phyloP scores from a whole-genome alignment of 371 early-diverging fungal genomes.

The Syncephalastrum contaminatum region DNA sequence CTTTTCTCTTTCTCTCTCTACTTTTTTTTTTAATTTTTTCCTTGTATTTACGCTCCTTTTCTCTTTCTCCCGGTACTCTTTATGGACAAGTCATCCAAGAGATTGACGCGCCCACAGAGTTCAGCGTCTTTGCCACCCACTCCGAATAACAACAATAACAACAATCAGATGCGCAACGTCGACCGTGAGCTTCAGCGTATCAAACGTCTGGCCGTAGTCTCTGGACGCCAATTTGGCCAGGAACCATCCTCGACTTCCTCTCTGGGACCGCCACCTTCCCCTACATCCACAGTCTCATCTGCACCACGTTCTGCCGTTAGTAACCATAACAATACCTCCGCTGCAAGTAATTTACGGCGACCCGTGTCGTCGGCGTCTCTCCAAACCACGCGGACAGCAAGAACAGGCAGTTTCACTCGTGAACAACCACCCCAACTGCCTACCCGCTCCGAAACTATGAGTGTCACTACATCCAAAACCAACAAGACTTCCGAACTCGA shows the following conservation, averaged over 20 bases:
- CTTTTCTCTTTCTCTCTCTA: constrained; percentile 2
- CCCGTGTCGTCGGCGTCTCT: too few species aligned
- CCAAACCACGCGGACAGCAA: constrained; percentile 1
- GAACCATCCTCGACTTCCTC: neutral
- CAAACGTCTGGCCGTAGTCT: constrained; percentile 44
- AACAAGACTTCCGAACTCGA: constrained; percentile 8
- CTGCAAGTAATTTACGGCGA: too few species aligned
- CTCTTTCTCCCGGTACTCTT: neutral
- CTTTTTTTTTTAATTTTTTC: neutral
- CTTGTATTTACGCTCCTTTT: neutral
- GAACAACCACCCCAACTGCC: neutral
- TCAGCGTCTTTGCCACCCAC: constrained; percentile 1
- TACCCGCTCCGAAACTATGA: constrained; percentile 1
- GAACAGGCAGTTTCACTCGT: constrained; percentile 1
- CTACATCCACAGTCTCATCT: constrained; percentile 16
- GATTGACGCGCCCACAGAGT: neutral
- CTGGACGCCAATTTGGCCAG: constrained; percentile 34
- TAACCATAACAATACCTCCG: constrained; percentile 1
- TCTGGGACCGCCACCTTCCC: constrained; percentile 3
- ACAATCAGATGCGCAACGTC: constrained; percentile 18
- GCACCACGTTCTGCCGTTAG: constrained; percentile 3
- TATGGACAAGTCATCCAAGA: neutral
- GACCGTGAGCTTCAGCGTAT: constrained; percentile 43
- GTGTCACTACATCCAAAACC: too few species aligned
- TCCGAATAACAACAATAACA: neutral